These are phyloP conservation scores for Sporothrix schenckii DNA, from an alignment of 2,329 filamentous ascomycete species.

Conservation along the genomic window DNA sequence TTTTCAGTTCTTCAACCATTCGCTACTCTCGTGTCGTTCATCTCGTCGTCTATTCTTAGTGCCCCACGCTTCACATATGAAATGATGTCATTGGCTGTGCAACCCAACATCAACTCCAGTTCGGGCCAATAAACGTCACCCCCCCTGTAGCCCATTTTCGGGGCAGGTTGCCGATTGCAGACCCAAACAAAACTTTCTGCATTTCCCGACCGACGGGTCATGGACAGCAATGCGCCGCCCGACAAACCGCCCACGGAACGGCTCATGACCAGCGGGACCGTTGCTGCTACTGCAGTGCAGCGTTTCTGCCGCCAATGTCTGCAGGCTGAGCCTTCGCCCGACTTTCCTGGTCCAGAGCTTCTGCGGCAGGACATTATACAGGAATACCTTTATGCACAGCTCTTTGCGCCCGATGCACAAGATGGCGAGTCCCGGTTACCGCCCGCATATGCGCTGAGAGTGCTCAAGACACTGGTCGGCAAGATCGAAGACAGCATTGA, in stretches of 20 bases:
- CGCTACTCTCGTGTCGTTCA: not conserved
- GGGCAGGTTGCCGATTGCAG: not conserved
- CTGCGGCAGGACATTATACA: slow-evolving; percentile 67
- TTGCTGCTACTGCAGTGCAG: slow-evolving; percentile 13
- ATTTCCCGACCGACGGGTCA: not conserved
- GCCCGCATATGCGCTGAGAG: slow-evolving; percentile 67
- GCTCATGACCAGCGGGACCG: not conserved
- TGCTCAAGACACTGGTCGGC: slow-evolving; percentile 72
- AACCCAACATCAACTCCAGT: not conserved
- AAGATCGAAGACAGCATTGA: slow-evolving; percentile 73
- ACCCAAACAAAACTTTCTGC: not conserved
- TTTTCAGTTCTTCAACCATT: not conserved
- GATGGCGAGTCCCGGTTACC: slow-evolving; percentile 60
- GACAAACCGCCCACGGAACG: not conserved
- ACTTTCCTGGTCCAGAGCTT: slow-evolving; percentile 62
- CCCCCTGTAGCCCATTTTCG: not conserved
- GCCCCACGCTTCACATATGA: not conserved
- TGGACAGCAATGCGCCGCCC: slow-evolving; percentile 21
- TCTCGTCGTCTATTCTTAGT: not conserved
- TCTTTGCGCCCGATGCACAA: slow-evolving; percentile 38
- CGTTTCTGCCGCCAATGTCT: slow-evolving; percentile 73
- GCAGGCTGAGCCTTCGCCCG: slow-evolving; percentile 68
- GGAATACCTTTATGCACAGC: slow-evolving; percentile 59
- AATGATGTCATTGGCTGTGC: slow-evolving; percentile 31
- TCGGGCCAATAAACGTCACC: slow-evolving; percentile 10